phyloP scores from a whole-genome alignment of 78 protist genomes.

The Dictyostelium citrinum region DNA sequence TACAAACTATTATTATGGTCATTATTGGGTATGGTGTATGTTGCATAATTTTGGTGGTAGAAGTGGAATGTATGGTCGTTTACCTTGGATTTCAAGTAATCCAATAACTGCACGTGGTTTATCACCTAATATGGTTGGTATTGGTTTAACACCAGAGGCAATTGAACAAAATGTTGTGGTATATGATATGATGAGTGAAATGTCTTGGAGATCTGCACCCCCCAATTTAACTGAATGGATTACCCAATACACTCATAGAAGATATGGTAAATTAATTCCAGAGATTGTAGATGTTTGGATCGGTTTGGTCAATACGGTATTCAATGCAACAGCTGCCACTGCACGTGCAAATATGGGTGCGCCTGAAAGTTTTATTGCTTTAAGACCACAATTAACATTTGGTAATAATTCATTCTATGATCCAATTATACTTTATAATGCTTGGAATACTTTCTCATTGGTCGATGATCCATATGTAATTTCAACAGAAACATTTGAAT shows the following conservation, averaged over 20 bases:
- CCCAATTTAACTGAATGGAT: slow-evolving; percentile 59
- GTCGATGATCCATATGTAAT: slow-evolving; percentile 1
- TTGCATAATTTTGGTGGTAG: slow-evolving; percentile 90
- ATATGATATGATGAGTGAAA: slow-evolving; percentile 85
- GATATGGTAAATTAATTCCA: slow-evolving; percentile 75
- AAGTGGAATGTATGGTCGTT: slow-evolving; percentile 82
- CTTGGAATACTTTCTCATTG: slow-evolving; percentile 3
- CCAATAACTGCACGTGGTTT: slow-evolving; percentile 15
- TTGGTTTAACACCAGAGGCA: slow-evolving; percentile 90
- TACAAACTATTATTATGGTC: slow-evolving; percentile 80
- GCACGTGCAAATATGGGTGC: slow-evolving; percentile 21
- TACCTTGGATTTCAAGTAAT: slow-evolving; percentile 59
- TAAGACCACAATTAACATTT: slow-evolving; percentile 18
- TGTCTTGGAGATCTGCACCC: slow-evolving; percentile 77
- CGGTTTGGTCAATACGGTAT: not conserved
- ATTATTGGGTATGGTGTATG: slow-evolving; percentile 85
- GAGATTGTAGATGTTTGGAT: slow-evolving; percentile 12
- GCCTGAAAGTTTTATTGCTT: not conserved
- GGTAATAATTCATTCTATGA: not conserved
- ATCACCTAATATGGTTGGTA: slow-evolving; percentile 73
- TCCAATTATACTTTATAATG: not conserved
- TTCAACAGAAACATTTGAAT: not conserved
- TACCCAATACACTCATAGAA: slow-evolving; percentile 24
- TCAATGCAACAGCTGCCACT: not conserved
- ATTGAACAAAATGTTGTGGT: slow-evolving; percentile 81